Base-by-base conservation (phyloP, 2,329 filamentous ascomycete species). In the Phoma sp. region DNA sequence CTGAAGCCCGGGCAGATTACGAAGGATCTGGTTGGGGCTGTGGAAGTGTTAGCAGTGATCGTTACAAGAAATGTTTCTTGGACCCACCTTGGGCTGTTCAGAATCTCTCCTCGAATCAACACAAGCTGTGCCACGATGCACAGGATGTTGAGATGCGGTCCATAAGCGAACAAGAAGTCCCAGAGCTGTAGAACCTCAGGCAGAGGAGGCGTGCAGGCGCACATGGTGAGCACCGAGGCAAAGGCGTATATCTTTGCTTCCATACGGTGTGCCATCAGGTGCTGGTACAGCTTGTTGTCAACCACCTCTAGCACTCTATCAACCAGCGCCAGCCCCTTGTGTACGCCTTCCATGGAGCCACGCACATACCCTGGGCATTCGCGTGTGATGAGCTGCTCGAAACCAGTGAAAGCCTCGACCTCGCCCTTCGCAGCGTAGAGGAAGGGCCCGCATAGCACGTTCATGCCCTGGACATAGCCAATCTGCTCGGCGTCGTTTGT, bases 381-480 rank as follows among this genome's bases (percentile, higher is more conserved):
- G 51, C 84, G 82, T 1, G 92, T 96, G 60, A 99, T 86, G 61
- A 97, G 89, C 38, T 87, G 88, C 72, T 96, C 88, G 68, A 99
- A 97, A 1, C 92, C 89, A 5, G 91, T 88, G 68, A 96, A 99
- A 2, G 95, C 95, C 77, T 99, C 93, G 6, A 93, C 89, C 78
- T 99, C 95, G 74, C 92, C 96, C 54, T 92, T 88, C 1, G 95
- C 93, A 5, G 92, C 92, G 74, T 99, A 99, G 40, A 99, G 82
- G 71, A 99, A 97, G 0, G 95, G 95, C 0, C 95, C 95, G 9
- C 93, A 94, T 15, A 99, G 85, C 36, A 99, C 95, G 73, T 99
- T 99, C 94, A 99, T 98, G 63, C 95, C 95, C 76, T 99, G 95
- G 2, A 99, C 94, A 68, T 99, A 99, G 36, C 91, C 93, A 29